Conservation (phyloP, 2,329 filamentous ascomycete species). For the Beauveria pseudobassiana region DNA sequence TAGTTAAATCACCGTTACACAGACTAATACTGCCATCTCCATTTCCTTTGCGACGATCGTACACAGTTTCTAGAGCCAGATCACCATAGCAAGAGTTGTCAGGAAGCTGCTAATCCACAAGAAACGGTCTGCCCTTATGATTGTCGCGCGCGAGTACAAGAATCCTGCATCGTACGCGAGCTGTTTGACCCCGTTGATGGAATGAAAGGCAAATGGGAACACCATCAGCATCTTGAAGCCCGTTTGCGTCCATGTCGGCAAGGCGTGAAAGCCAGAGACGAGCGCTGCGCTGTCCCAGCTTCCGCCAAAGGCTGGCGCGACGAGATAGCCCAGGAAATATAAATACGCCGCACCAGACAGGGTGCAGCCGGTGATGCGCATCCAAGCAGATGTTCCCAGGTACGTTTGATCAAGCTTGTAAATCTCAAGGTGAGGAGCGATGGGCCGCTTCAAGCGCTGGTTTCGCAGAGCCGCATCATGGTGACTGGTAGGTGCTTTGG, state of each 20-base stretch:
- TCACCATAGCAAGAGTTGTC: too few relatives aligned
- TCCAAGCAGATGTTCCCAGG: slow-evolving; percentile 56
- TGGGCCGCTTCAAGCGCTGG: slow-evolving; percentile 68
- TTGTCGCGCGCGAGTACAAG: too few relatives aligned
- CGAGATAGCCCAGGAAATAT: slow-evolving; percentile 67
- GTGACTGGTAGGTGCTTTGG: background rate
- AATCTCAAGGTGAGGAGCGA: slow-evolving; percentile 70
- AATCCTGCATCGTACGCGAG: slow-evolving; percentile 16
- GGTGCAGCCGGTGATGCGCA: slow-evolving; percentile 65
- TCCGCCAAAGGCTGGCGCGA: slow-evolving; percentile 58
- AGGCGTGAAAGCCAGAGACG: slow-evolving; percentile 45
- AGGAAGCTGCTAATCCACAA: too few relatives aligned
- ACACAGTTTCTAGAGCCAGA: too few relatives aligned
- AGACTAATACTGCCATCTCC: too few relatives aligned
- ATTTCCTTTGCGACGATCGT: too few relatives aligned
- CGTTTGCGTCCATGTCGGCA: slow-evolving; percentile 23
- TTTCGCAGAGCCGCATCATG: slow-evolving; percentile 30
- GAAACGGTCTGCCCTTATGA: too few relatives aligned
- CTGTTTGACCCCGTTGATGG: slow-evolving; percentile 39
- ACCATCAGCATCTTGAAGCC: slow-evolving; percentile 34
- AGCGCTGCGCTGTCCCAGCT: slow-evolving; percentile 44
- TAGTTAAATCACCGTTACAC: too few relatives aligned
- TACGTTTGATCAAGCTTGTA: slow-evolving; percentile 75
- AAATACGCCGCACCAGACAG: slow-evolving; percentile 64
- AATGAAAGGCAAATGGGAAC: slow-evolving; percentile 43